Conservation (phyloP, 1,139 yeast species). For the Saccharomycopsis hybrid region DNA sequence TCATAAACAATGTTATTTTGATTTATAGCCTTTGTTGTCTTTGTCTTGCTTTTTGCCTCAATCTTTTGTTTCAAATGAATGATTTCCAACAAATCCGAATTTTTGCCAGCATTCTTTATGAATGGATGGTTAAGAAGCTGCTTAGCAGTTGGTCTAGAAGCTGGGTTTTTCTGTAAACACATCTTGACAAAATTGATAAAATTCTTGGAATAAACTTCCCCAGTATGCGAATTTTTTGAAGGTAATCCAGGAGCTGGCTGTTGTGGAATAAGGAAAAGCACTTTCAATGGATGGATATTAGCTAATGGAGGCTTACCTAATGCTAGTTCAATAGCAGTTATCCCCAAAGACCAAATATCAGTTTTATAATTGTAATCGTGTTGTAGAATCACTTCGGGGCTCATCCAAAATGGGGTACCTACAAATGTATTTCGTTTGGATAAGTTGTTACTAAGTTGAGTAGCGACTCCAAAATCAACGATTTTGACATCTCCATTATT, state of each 20-base stretch:
- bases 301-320: slow-evolving; percentile 80
- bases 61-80: slow-evolving; percentile 22
- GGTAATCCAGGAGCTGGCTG: slow-evolving; percentile 43
- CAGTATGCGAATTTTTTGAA: slow-evolving; percentile 9
- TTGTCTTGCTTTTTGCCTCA: slow-evolving; percentile 2
- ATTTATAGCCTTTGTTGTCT: background rate
- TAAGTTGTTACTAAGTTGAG: slow-evolving; percentile 72
- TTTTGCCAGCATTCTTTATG: slow-evolving; percentile 39
- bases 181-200: slow-evolving; percentile 56
- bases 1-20: background rate
- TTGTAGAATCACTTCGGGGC: slow-evolving; percentile 90
- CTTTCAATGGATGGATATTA: slow-evolving; percentile 73
- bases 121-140: slow-evolving; percentile 57
- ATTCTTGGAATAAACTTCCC: slow-evolving; percentile 32
- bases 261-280: slow-evolving; percentile 52
- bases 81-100: slow-evolving; percentile 28
- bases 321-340: slow-evolving; percentile 80
- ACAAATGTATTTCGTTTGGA: slow-evolving; percentile 84
- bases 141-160: slow-evolving; percentile 49
- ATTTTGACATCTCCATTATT: slow-evolving; percentile 70
- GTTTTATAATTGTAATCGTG: slow-evolving; percentile 85
- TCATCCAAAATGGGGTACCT: slow-evolving; percentile 99
- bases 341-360: slow-evolving; percentile 95
- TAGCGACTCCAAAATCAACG: slow-evolving; percentile 96
- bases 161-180: slow-evolving; percentile 62